A percentile compares a stretch with the other conserved stretches of the same genome.
phyloP scores from a whole-genome alignment of 306 rosid species.

The Quercus alba region DNA sequence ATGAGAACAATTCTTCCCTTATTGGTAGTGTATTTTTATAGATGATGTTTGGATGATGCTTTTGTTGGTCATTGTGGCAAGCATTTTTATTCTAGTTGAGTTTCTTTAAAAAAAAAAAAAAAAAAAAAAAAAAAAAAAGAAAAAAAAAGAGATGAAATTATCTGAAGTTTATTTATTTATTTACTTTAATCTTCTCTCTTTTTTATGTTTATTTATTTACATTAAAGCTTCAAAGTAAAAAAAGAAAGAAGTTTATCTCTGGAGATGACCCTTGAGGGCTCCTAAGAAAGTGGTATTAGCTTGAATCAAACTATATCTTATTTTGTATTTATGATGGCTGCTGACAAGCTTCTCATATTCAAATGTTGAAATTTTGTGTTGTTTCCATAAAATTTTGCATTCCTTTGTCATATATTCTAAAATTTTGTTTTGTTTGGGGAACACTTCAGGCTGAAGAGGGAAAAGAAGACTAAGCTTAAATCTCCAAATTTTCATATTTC shows the following conservation, averaged over 20 bases:
- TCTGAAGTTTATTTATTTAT: neutral
- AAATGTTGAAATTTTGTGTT: neutral
- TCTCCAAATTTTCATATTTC: slow-evolving; percentile 98
- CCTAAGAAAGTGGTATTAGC: neutral
- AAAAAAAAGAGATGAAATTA: too few species aligned
- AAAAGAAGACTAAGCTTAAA: slow-evolving; percentile 74
- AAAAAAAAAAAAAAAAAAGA: too few species aligned
- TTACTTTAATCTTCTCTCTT: neutral
- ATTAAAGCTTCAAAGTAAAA: neutral
- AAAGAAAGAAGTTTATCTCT: neutral
- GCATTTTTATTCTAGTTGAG: neutral
- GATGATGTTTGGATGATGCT: neutral
- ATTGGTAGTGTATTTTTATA: neutral
- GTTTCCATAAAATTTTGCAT: neutral
- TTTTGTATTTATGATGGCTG: neutral
- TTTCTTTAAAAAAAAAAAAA: neutral
- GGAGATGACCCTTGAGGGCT: neutral
- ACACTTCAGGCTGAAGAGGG: slow-evolving; percentile 59
- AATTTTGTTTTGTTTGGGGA: neutral
- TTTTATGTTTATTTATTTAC: neutral
- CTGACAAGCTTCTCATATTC: neutral
- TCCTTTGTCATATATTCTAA: neutral
- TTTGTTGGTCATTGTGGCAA: neutral
- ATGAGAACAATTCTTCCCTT: neutral
- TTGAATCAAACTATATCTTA: neutral